A percentile compares a stretch with the other conserved stretches of the same genome.
Evolutionary conservation across 176 grass and related monocot genomes (phyloP).

Genomic region (Cymbopogon citratus): DNA sequence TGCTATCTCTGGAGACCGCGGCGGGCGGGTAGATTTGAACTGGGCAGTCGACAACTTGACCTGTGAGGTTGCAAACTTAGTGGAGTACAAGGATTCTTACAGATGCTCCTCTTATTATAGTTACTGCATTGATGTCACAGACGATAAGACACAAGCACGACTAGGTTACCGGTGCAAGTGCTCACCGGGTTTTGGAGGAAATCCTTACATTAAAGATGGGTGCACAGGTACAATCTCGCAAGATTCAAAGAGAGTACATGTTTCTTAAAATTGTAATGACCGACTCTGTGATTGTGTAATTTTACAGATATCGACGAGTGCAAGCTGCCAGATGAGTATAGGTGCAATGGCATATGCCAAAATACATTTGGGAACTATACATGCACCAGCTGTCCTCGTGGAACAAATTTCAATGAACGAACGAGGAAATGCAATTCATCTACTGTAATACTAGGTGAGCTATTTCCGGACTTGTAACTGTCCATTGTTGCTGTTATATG

Average conservation of each 20-base stretch:
- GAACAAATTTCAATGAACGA: too few species aligned
- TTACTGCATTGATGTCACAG: conserved; percentile 1
- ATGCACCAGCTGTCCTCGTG: too few species aligned
- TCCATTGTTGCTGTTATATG: background rate
- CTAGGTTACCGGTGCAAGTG: conserved; percentile 27
- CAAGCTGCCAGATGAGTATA: too few species aligned
- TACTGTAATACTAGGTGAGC: background rate
- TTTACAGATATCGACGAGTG: too few species aligned
- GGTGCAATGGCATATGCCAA: background rate
- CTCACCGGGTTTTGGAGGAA: conserved; percentile 23
- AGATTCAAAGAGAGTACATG: background rate
- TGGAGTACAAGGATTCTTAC: background rate
- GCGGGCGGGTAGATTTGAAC: background rate
- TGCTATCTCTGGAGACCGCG: background rate
- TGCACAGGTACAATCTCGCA: background rate
- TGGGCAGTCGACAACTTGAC: conserved; percentile 4
- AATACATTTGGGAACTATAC: too few species aligned
- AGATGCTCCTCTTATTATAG: background rate
- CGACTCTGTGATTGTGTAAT: too few species aligned
- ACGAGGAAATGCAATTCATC: too few species aligned
- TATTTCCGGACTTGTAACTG: too few species aligned
- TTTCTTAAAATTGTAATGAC: background rate
- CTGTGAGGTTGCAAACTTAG: background rate
- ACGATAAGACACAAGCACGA: background rate
- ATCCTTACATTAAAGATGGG: conserved; percentile 35